Base-by-base conservation (phyloP, 2,329 filamentous ascomycete genomes). In the Exophiala mesophila region DNA sequence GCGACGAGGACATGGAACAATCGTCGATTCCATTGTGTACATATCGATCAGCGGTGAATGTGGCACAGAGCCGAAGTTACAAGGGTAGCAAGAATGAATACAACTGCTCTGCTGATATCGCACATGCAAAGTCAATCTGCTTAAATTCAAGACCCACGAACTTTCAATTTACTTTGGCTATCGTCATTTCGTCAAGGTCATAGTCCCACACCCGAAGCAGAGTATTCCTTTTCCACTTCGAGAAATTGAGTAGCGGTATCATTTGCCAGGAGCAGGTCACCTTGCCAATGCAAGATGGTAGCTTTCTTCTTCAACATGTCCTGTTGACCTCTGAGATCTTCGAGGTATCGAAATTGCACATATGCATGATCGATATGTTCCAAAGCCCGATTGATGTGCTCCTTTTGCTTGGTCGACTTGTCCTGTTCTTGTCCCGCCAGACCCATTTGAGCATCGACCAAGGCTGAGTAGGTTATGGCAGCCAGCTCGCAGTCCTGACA, bases 301-400 rank as follows among this genome's bases (percentile, higher is more conserved):
- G 85, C 83, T 64, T 87, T 89, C 70, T 92, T 92, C 15, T 83
- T 82, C 67, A 89, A 76, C 70, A 85, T 80, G 63, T 88, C 83
- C 57, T 85, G 82, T 64, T 86, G 82, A 40, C 79, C 80, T n/a
- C 70, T 66, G 10, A 81, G 66, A 59, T 85, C 85, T 58, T 85
- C 80, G 10, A 87, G 69, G 34, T 70, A 73, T 30, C 79, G 76
- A 59, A 78, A 94, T 49, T 81, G 75, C 40, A 65, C 67, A 53
- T 81, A 79, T 0, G 82, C 77, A 47, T 69, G 74, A 41, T 83
- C 78, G 35, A 85, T 71, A 20, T 80, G 77, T 26, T 72, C 71
- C 39, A 78, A 58, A 0, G 80, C 82, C 40, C 72, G 70, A 5
- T 72, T 74, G 56, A 85, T 61, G 52, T 74, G 72, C 56, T 82